Percentiles rank a stretch among this genome's conserved stretches.
Conservation (phyloP, 2,329 filamentous ascomycete species). For the Colletotrichum tanaceti region DNA sequence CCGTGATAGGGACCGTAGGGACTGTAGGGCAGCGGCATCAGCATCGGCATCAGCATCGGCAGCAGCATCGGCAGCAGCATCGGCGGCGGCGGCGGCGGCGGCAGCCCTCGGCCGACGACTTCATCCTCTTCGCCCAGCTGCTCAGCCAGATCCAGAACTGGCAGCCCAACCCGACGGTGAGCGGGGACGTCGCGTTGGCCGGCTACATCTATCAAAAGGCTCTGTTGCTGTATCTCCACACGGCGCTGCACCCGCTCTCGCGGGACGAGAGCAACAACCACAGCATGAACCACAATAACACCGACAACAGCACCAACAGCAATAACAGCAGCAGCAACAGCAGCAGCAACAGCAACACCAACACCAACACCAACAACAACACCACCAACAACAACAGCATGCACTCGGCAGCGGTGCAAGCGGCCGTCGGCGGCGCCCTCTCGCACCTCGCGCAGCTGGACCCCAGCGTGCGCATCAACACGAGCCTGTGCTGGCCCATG, state of each 20-base stretch:
- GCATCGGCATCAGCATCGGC: too few relatives aligned
- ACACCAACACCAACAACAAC: too few relatives aligned
- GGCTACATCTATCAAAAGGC: constrained; percentile 59
- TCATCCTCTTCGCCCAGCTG: constrained; percentile 57
- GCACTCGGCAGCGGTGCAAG: constrained; percentile 11
- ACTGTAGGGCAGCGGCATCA: too few relatives aligned
- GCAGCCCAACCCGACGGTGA: constrained; percentile 51
- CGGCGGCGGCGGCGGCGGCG: background rate
- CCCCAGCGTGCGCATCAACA: constrained; percentile 51
- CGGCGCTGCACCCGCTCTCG: constrained; percentile 19
- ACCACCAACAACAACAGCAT: background rate
- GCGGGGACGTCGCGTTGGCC: constrained; percentile 53
- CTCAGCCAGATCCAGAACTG: constrained; percentile 56
- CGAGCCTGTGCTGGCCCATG: constrained; percentile 55
- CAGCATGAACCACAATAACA: too few relatives aligned
- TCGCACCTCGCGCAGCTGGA: constrained; percentile 49
- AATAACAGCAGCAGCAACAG: too few relatives aligned
- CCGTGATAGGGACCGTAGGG: too few relatives aligned
- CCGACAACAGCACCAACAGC: too few relatives aligned
- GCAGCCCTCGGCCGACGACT: constrained; percentile 53
- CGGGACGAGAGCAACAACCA: too few relatives aligned
- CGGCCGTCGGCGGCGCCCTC: constrained; percentile 48
- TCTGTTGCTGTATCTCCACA: constrained; percentile 55
- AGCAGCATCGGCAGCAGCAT: too few relatives aligned
- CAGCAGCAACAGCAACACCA: too few relatives aligned